Evolutionary conservation across 1,139 yeast species (phyloP).

Genomic region (Arxiozyma heterogenica): DNA sequence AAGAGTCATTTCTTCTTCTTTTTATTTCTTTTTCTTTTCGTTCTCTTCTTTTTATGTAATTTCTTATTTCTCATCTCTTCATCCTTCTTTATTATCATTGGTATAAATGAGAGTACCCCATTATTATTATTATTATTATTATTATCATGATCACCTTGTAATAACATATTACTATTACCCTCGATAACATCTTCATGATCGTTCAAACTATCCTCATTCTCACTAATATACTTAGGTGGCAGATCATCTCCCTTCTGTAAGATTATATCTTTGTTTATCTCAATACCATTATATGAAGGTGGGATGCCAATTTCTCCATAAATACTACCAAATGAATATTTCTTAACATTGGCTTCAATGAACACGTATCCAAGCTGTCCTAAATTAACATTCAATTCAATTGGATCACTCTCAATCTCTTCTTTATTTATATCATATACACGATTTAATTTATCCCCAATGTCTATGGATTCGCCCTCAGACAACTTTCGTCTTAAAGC

Average conservation of each 20-base stretch:
- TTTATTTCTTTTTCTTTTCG: conserved; percentile 4
- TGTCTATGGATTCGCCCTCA: conserved; percentile 16
- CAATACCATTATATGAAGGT: conserved; percentile 53
- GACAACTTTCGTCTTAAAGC: conserved; percentile 21
- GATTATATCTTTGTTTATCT: conserved; percentile 46
- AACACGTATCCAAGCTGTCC: conserved; percentile 92
- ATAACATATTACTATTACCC: background rate
- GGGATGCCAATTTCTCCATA: conserved; percentile 69
- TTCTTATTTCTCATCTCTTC: conserved; percentile 20
- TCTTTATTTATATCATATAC: conserved; percentile 20
- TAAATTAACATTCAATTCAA: conserved; percentile 64
- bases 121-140: background rate
- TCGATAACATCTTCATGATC: conserved; percentile 31
- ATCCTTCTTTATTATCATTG: conserved; percentile 3
- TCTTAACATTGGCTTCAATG: conserved; percentile 83
- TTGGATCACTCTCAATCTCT: conserved; percentile 23
- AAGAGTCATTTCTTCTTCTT: background rate
- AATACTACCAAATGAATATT: conserved; percentile 82
- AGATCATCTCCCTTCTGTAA: conserved; percentile 66
- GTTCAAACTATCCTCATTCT: conserved; percentile 17
- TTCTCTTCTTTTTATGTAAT: conserved; percentile 15
- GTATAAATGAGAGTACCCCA: background rate
- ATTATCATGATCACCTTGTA: background rate
- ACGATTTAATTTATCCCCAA: conserved; percentile 18
- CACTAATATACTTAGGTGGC: conserved; percentile 50